These are phyloP conservation scores for Angophora floribunda DNA, from an alignment of 345 rosid species.

Conservation along the genomic window DNA sequence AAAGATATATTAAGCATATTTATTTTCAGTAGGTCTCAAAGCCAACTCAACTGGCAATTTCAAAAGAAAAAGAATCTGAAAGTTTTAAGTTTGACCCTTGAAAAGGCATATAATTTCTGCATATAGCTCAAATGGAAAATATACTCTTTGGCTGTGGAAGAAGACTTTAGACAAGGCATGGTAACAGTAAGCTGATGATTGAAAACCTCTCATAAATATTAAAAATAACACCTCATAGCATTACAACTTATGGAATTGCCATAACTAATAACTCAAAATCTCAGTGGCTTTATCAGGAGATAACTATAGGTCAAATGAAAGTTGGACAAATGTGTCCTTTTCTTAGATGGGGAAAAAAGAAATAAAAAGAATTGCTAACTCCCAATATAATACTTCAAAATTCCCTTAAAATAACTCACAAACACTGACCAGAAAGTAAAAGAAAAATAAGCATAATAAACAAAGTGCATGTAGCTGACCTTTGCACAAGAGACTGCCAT, in stretches of 20 bases:
- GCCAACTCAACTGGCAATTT: neutral
- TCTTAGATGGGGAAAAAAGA: neutral
- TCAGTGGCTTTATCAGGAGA: neutral
- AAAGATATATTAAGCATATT: neutral
- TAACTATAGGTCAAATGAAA: neutral
- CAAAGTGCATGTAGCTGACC: conserved; percentile 23
- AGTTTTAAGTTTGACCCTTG: neutral
- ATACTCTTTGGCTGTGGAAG: neutral
- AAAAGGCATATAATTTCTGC: neutral
- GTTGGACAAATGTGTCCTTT: neutral
- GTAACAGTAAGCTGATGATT: neutral
- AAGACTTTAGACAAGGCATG: neutral
- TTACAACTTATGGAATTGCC: neutral
- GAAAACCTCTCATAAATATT: neutral
- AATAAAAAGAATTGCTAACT: neutral
- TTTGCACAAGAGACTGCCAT: conserved; percentile 98
- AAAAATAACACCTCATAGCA: neutral
- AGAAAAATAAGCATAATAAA: neutral
- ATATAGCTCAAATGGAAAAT: neutral
- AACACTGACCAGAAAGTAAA: neutral
- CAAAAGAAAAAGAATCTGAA: neutral
- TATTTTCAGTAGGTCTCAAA: neutral
- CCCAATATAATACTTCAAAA: neutral
- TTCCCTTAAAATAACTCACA: neutral
- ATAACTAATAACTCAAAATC: neutral